A percentile compares a stretch with the other conserved stretches of the same genome.
Conservation (phyloP, 2,329 filamentous ascomycete genomes). For the Diaporthe amygdali region DNA sequence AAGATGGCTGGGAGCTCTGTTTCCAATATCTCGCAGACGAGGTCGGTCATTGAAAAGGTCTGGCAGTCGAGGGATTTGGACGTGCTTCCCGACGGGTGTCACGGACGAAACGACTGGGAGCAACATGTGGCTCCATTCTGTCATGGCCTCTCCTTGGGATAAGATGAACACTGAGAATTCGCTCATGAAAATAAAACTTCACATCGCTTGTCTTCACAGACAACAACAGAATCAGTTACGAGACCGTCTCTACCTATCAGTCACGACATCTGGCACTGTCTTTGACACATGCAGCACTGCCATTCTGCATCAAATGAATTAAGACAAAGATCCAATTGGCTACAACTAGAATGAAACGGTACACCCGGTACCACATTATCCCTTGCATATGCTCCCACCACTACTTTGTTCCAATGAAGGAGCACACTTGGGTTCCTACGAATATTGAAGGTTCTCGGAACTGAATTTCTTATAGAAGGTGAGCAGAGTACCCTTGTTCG, state of each 20-base stretch:
- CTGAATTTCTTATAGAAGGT: too few relatives aligned
- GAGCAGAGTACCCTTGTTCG: too few relatives aligned
- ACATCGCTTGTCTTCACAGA: accelerated
- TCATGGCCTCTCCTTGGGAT: constrained; percentile 9
- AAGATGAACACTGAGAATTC: not conserved
- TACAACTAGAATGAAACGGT: too few relatives aligned
- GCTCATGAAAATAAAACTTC: too few relatives aligned
- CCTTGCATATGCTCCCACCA: too few relatives aligned
- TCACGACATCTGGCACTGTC: too few relatives aligned
- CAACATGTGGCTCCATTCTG: not conserved
- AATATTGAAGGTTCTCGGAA: too few relatives aligned
- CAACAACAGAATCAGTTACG: not conserved
- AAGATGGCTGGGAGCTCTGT: constrained; percentile 46
- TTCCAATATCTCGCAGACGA: constrained; percentile 47
- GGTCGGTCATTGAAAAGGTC: constrained; percentile 51
- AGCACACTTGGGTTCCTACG: too few relatives aligned
- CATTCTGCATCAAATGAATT: not conserved
- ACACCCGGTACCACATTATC: too few relatives aligned
- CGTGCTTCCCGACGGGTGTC: not conserved
- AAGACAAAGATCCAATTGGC: not conserved
- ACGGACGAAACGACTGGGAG: constrained; percentile 8
- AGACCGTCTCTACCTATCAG: too few relatives aligned
- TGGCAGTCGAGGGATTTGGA: constrained; percentile 49
- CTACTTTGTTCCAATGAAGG: too few relatives aligned
- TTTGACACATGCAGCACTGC: not conserved